A percentile compares a stretch with the other conserved stretches of the same genome.
phyloP scores from a whole-genome alignment of 2,329 filamentous ascomycete genomes.

The Colletotrichum spinosum region DNA sequence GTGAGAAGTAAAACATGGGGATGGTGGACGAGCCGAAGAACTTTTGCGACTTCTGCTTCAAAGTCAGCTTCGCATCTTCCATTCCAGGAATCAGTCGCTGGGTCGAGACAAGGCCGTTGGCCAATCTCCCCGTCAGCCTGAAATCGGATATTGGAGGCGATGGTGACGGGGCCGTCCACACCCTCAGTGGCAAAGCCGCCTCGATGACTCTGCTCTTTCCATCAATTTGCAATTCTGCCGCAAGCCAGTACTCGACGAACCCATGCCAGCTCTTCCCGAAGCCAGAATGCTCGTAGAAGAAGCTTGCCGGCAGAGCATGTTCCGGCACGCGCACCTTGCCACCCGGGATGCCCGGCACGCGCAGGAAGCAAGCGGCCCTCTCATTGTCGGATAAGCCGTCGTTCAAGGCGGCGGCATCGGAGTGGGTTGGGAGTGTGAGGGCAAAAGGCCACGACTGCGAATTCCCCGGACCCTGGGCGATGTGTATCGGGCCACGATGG shows the following conservation, averaged over 20 bases:
- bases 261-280: conserved; percentile 37
- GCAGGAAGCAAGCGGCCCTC: conserved; percentile 38
- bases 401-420: conserved; percentile 12
- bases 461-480: background rate
- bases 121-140: background rate
- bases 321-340: conserved; percentile 15
- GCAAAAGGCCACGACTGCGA: conserved; percentile 44
- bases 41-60: conserved; percentile 48
- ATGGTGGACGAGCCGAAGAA: conserved; percentile 48
- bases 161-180: conserved; percentile 27
- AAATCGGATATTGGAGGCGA: conserved; percentile 40
- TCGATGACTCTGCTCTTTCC: background rate
- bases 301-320: conserved; percentile 38
- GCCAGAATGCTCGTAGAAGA: conserved; percentile 15
- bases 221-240: conserved; percentile 43
- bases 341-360: background rate
- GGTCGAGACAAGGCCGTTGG: conserved; percentile 23
- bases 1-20: conserved; percentile 43
- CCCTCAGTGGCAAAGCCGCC: conserved; percentile 41
- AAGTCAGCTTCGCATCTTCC: conserved; percentile 43
- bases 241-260: conserved; percentile 51
- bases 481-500: conserved; percentile 43
- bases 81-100: conserved; percentile 47
- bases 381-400: background rate
- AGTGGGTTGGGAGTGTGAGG: conserved; percentile 42